phyloP scores from a whole-genome alignment of 306 rosid genomes.

The Abrus precatorius region DNA sequence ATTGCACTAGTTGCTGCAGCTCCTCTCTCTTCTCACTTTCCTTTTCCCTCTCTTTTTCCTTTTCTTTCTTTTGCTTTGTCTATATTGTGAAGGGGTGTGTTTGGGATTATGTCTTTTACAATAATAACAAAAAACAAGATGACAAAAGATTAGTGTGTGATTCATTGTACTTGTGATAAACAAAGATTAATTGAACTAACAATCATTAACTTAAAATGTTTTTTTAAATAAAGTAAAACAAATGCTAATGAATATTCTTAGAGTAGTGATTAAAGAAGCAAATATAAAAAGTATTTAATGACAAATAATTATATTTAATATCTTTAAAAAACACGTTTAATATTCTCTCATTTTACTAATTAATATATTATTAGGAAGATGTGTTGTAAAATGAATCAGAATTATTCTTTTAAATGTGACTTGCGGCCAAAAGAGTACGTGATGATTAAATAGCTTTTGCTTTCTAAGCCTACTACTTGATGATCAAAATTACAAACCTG shows the following conservation, averaged over 20 bases:
- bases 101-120: conserved; percentile 47
- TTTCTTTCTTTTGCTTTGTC: conserved; percentile 23
- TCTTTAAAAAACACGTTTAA: background rate
- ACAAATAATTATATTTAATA: background rate
- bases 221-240: background rate
- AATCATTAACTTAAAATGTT: conserved; percentile 37
- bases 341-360: no score
- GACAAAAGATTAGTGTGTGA: conserved; percentile 29
- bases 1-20: background rate
- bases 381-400: background rate
- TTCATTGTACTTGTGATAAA: conserved; percentile 45
- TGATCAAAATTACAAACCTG: conserved; percentile 14
- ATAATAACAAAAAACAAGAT: conserved; percentile 43
- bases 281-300: background rate
- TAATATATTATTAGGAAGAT: background rate
- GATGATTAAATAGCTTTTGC: conserved; percentile 33
- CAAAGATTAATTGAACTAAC: conserved; percentile 18
- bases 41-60: background rate
- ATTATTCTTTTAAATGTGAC: background rate
- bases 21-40: background rate
- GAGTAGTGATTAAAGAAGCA: background rate
- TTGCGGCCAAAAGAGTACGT: conserved; percentile 29
- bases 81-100: conserved; percentile 32
- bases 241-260: background rate
- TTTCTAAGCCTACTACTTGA: conserved; percentile 36